Percentiles rank a stretch among this genome's conserved stretches.
These are phyloP conservation scores for Metarhizium sp. DNA, from an alignment of 2,329 filamentous ascomycete genomes.

Conservation along the genomic window DNA sequence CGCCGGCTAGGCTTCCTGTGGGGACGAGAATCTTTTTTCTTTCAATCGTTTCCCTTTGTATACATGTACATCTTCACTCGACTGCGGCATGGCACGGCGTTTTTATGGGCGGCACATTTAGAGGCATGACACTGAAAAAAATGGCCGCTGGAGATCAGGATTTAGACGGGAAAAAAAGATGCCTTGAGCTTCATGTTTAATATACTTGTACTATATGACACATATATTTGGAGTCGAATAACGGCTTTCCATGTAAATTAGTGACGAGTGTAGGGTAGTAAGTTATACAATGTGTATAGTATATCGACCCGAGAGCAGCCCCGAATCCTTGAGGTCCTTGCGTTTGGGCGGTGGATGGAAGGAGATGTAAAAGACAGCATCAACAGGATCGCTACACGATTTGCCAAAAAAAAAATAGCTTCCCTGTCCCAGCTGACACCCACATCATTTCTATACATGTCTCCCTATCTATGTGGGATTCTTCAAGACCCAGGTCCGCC, in stretches of 20 bases:
- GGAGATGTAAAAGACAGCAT: too few species aligned
- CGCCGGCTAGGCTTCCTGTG: background rate
- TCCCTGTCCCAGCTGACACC: too few species aligned
- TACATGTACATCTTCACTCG: conserved; percentile 44
- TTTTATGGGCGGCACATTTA: conserved; percentile 19
- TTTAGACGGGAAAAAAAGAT: conserved; percentile 8
- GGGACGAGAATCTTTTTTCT: conserved; percentile 1
- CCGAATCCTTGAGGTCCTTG: background rate
- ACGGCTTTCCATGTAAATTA: conserved; percentile 4
- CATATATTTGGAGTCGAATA: background rate
- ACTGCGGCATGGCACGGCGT: conserved; percentile 44
- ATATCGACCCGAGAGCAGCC: background rate
- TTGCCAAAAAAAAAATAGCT: too few species aligned
- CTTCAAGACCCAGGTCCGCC: background rate
- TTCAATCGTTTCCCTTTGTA: conserved; percentile 18
- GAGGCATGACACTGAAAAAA: conserved; percentile 9
- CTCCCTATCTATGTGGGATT: background rate
- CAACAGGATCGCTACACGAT: too few species aligned
- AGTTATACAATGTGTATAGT: background rate
- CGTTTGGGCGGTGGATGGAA: too few species aligned
- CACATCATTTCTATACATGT: too few species aligned
- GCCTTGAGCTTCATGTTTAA: conserved; percentile 5
- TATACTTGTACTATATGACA: conserved; percentile 11
- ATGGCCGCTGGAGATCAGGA: conserved; percentile 19
- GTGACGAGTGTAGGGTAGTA: background rate